phyloP scores from a whole-genome alignment of 164 flowering plant species.

The Warburgia ugandensis region DNA sequence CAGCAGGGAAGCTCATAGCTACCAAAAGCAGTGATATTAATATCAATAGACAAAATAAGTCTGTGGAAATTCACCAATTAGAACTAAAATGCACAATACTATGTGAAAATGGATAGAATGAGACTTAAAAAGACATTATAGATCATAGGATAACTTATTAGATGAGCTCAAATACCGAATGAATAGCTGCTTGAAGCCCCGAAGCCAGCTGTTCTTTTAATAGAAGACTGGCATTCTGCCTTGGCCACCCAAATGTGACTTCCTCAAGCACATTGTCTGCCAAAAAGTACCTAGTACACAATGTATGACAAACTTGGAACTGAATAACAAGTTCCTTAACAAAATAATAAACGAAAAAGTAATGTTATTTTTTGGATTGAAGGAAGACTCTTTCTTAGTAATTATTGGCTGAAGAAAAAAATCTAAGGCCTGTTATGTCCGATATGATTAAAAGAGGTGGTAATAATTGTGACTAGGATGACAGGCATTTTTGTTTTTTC shows the following conservation, averaged over 20 bases:
- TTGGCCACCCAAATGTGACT: slow-evolving; percentile 95
- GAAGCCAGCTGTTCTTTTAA: slow-evolving; percentile 66
- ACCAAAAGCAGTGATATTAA: no score
- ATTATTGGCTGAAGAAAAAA: no score
- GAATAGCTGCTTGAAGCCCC: slow-evolving; percentile 68
- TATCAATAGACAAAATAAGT: no score
- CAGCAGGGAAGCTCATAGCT: no score
- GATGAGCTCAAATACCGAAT: slow-evolving; percentile 42
- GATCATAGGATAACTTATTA: no score
- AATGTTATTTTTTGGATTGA: no score
- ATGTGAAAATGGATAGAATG: neutral
- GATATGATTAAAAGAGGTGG: no score
- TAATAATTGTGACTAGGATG: no score
- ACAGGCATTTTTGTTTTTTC: no score
- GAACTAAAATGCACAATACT: neutral
- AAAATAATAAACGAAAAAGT: neutral
- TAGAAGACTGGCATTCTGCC: slow-evolving; percentile 46
- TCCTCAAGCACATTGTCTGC: slow-evolving; percentile 85
- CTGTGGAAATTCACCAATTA: neutral
- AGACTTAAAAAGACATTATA: neutral
- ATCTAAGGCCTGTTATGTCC: no score
- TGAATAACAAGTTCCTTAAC: slow-evolving; percentile 1
- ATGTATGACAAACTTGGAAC: neutral
- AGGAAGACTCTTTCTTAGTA: no score
- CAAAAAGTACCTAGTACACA: slow-evolving; percentile 63